phyloP scores from a whole-genome alignment of 768 basidiomycete species.

The Clavaria fumosa region DNA sequence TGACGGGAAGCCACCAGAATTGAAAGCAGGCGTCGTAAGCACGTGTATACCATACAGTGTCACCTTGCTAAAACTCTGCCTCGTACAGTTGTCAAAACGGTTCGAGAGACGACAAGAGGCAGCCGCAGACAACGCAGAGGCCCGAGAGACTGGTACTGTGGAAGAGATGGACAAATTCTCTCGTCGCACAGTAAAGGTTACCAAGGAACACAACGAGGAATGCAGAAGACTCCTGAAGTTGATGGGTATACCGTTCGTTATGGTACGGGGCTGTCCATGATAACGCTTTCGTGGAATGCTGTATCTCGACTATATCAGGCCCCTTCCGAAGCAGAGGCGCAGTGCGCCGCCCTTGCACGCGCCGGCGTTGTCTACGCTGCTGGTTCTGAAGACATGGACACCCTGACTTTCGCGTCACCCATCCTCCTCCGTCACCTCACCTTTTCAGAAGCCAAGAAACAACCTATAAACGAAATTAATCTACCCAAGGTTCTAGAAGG shows the following conservation, averaged over 20 bases:
- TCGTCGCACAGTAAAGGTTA: constrained; percentile 86
- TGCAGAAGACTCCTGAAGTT: constrained; percentile 72
- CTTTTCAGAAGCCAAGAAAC: constrained; percentile 95
- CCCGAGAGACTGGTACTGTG: constrained; percentile 81
- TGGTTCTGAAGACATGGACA: constrained; percentile 78
- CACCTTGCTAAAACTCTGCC: constrained; percentile 1
- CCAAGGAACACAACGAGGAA: constrained; percentile 91
- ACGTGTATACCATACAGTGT: too few species aligned
- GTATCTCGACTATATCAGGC: constrained; percentile 36
- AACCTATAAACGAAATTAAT: constrained; percentile 86
- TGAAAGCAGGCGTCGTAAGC: constrained; percentile 95
- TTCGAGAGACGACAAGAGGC: constrained; percentile 84
- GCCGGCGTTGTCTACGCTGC: constrained; percentile 59
- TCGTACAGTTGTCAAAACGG: constrained; percentile 79
- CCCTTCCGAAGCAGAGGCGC: constrained; percentile 96
- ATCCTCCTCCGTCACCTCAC: constrained; percentile 91
- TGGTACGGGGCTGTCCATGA: constrained; percentile 34
- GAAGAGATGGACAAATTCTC: constrained; percentile 89
- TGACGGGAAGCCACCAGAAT: constrained; percentile 93
- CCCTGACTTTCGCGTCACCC: constrained; percentile 87
- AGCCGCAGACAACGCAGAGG: constrained; percentile 88
- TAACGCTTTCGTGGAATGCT: constrained; percentile 1
- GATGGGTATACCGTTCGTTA: constrained; percentile 94
- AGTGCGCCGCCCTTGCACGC: constrained; percentile 95
- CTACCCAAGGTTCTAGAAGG: constrained; percentile 75